Evolutionary conservation across 1,284 basidiomycete species (phyloP).

Genomic region (Hortiboletus rubellus): DNA sequence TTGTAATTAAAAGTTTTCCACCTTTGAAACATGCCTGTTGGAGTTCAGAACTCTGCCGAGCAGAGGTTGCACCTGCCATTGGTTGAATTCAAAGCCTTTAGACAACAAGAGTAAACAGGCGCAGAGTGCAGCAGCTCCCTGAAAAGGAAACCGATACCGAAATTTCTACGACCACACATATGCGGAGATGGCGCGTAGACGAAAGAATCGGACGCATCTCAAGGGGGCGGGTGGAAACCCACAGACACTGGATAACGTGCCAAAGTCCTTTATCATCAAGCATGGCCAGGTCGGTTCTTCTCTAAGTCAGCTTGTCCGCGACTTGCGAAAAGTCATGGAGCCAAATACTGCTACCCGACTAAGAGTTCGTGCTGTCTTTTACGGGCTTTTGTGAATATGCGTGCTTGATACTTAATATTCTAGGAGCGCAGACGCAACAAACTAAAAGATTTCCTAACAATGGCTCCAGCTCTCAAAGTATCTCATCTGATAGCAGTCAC

Average conservation of each 20-base stretch:
- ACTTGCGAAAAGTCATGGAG: conserved; percentile 95
- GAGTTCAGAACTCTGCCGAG: neutral
- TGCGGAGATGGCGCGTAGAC: conserved; percentile 65
- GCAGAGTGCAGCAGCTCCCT: conserved; percentile 1
- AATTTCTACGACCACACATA: conserved; percentile 16
- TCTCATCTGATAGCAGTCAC: conserved; percentile 94
- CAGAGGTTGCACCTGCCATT: neutral
- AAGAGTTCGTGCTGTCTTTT: conserved; percentile 52
- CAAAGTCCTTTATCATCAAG: conserved; percentile 90
- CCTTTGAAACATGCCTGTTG: neutral
- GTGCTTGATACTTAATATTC: neutral
- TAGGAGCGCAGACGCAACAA: conserved; percentile 93
- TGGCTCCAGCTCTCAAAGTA: conserved; percentile 90
- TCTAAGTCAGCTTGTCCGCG: conserved; percentile 86
- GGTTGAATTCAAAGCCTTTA: conserved; percentile 1
- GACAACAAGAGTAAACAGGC: conserved; percentile 29
- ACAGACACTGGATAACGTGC: conserved; percentile 43
- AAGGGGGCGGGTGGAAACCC: conserved; percentile 52
- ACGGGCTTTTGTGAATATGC: neutral
- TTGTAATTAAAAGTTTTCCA: conserved; percentile 2
- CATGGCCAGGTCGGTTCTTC: conserved; percentile 90
- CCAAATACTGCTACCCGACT: conserved; percentile 95
- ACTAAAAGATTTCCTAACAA: conserved; percentile 91
- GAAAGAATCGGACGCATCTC: conserved; percentile 87
- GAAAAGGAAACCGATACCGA: conserved; percentile 22